Conservation (phyloP, 441 rosid genomes). For the Biscutella laevigata region DNA sequence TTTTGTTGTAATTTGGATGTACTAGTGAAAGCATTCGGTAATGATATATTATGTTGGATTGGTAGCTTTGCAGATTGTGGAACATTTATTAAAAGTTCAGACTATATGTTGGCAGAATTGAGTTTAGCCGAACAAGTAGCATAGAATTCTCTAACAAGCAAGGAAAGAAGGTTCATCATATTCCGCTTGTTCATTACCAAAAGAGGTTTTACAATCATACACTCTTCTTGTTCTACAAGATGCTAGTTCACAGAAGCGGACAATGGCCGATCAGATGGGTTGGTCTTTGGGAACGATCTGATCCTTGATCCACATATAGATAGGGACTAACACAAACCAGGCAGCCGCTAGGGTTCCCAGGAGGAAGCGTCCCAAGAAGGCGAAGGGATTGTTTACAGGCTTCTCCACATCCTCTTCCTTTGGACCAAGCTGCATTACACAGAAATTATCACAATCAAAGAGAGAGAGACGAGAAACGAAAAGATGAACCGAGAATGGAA, state of each 20-base stretch:
- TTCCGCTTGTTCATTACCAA: background rate
- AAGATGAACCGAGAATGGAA: background rate
- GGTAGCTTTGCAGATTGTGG: slow-evolving; percentile 1
- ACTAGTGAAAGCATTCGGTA: background rate
- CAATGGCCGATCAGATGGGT: slow-evolving; percentile 53
- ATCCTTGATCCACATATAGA: slow-evolving; percentile 95
- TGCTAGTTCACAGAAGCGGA: too few species aligned
- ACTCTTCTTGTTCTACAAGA: background rate
- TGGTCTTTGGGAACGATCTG: slow-evolving; percentile 65
- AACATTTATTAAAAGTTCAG: background rate
- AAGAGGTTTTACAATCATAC: background rate
- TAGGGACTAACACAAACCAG: slow-evolving; percentile 67
- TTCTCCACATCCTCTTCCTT: slow-evolving; percentile 68
- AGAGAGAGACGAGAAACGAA: background rate
- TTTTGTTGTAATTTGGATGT: slow-evolving; percentile 4
- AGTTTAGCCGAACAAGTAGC: background rate
- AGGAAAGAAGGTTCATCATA: background rate
- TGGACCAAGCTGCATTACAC: slow-evolving; percentile 59
- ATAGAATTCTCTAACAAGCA: background rate
- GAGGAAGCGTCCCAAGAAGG: slow-evolving; percentile 56
- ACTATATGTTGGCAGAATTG: background rate
- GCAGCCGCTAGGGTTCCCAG: slow-evolving; percentile 67
- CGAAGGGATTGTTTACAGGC: slow-evolving; percentile 54
- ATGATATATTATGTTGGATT: slow-evolving; percentile 2
- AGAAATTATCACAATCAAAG: background rate